Evolutionary conservation across 1,139 yeast species (phyloP).

Genomic region (Lodderomyces theae): DNA sequence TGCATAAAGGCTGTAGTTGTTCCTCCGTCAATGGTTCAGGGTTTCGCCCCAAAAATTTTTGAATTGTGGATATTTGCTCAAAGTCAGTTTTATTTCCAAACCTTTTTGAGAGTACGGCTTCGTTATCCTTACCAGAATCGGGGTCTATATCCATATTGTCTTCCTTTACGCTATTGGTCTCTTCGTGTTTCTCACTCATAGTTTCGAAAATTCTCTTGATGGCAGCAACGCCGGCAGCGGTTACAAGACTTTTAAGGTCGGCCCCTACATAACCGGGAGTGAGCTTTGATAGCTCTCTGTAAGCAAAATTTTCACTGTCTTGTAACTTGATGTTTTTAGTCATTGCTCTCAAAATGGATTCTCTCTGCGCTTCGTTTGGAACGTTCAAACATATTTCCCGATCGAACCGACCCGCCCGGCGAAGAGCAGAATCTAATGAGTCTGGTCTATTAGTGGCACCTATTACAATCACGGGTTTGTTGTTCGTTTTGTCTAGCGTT

Average conservation of each 20-base stretch:
- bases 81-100: slow-evolving; percentile 34
- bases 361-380: slow-evolving; percentile 83
- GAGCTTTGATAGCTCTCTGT: slow-evolving; percentile 71
- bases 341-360: slow-evolving; percentile 74
- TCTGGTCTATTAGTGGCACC: slow-evolving; percentile 53
- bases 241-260: slow-evolving; percentile 86
- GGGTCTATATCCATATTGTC: slow-evolving; percentile 47
- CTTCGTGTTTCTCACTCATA: slow-evolving; percentile 38
- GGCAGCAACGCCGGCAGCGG: slow-evolving; percentile 95
- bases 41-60: slow-evolving; percentile 66
- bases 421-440: slow-evolving; percentile 46
- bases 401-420: slow-evolving; percentile 51
- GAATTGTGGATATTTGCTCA: slow-evolving; percentile 61
- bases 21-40: slow-evolving; percentile 76
- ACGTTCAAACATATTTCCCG: slow-evolving; percentile 68
- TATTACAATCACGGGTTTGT: slow-evolving; percentile 73
- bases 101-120: slow-evolving; percentile 15
- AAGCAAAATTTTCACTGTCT: slow-evolving; percentile 64
- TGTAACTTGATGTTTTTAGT: slow-evolving; percentile 58
- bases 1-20: slow-evolving; percentile 72
- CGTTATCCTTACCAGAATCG: slow-evolving; percentile 1
- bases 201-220: slow-evolving; percentile 80
- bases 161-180: slow-evolving; percentile 10
- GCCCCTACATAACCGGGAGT: slow-evolving; percentile 99
- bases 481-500: slow-evolving; percentile 81